phyloP scores from a whole-genome alignment of 2,329 filamentous ascomycete species.

The Ophiostoma ulmi region DNA sequence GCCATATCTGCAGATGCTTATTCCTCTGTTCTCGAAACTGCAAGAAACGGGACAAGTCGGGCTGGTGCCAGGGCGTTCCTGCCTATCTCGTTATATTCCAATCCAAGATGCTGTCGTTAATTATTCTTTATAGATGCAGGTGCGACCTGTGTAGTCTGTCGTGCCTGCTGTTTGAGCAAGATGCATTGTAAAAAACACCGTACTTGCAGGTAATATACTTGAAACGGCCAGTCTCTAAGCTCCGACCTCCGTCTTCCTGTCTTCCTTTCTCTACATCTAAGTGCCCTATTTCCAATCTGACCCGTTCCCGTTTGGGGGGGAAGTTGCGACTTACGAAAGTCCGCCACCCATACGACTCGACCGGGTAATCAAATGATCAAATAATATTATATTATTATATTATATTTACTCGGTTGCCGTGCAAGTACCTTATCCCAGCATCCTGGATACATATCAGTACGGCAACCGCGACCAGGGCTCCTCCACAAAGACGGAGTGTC shows the following conservation, averaged over 20 bases:
- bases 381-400: no score
- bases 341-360: background rate
- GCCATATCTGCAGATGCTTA: background rate
- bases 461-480: background rate
- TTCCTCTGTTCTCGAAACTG: background rate
- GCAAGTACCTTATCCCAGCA: background rate
- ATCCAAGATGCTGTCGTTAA: background rate
- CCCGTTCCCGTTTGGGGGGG: background rate
- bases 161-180: background rate
- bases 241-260: constrained; percentile 1
- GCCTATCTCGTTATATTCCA: background rate
- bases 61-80: background rate
- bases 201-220: background rate
- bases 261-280: background rate
- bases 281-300: background rate
- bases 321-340: background rate
- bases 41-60: background rate
- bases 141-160: background rate
- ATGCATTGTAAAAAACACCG: background rate
- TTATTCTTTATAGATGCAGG: background rate
- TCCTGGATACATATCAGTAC: background rate
- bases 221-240: background rate
- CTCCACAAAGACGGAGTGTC: background rate
- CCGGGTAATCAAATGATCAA: no score
- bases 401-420: background rate